These are phyloP conservation scores for Paraphoma chrysanthemicola DNA, from an alignment of 2,329 filamentous ascomycete species.

Conservation along the genomic window DNA sequence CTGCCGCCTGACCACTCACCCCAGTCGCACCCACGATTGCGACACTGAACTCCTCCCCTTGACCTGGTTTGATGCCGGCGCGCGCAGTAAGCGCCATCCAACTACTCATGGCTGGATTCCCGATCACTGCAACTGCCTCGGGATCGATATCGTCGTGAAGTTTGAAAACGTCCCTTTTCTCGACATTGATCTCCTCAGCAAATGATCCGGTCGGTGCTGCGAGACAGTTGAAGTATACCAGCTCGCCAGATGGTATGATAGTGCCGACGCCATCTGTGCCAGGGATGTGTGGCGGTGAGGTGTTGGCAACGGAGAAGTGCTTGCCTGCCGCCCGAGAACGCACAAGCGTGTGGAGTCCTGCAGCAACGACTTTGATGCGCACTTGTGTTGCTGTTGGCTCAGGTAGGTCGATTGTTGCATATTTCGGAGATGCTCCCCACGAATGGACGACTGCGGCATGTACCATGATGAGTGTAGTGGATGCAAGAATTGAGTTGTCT, in stretches of 20 bases:
- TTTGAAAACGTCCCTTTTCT: conserved; percentile 46
- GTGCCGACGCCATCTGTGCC: conserved; percentile 63
- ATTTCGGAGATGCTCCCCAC: conserved; percentile 49
- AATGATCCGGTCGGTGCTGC: conserved; percentile 54
- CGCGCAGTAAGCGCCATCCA: conserved; percentile 65
- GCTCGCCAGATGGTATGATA: conserved; percentile 53
- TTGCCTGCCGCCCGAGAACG: conserved; percentile 59
- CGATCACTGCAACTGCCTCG: conserved; percentile 58
- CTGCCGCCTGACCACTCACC: conserved; percentile 60
- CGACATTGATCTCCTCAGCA: conserved; percentile 58
- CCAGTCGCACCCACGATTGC: conserved; percentile 63
- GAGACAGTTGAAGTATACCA: conserved; percentile 58
- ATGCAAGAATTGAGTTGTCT: too few relatives aligned
- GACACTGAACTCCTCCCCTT: conserved; percentile 52
- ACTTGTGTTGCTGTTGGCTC: conserved; percentile 49
- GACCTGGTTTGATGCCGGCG: conserved; percentile 45
- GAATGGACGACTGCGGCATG: conserved; percentile 51
- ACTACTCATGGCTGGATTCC: conserved; percentile 63
- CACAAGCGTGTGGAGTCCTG: conserved; percentile 62
- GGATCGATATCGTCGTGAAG: conserved; percentile 57
- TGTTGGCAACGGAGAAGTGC: conserved; percentile 62
- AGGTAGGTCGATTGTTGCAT: conserved; percentile 44
- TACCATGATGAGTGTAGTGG: conserved; percentile 29
- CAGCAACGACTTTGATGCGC: conserved; percentile 60
- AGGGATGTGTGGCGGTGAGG: conserved; percentile 58